These are phyloP conservation scores for Madurella fahalii DNA, from an alignment of 2,329 filamentous ascomycete species.

Conservation along the genomic window DNA sequence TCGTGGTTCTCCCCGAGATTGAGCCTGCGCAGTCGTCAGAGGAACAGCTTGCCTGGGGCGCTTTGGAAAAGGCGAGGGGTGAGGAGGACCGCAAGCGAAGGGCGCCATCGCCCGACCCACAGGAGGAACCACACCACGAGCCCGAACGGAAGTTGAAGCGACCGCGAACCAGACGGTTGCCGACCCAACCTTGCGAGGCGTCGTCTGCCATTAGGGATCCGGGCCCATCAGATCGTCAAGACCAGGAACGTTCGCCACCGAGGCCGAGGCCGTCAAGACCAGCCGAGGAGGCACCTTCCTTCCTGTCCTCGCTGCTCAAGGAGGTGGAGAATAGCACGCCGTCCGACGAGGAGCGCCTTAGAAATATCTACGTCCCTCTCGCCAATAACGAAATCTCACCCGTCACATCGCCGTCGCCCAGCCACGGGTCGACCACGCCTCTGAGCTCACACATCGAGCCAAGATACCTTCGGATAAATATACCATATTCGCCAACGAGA, in stretches of 20 bases:
- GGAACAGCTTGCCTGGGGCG: slow-evolving; percentile 83
- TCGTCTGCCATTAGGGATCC: slow-evolving; percentile 27
- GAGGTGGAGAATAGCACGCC: slow-evolving; percentile 71
- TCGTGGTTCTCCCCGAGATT: slow-evolving; percentile 53
- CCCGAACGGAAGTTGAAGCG: slow-evolving; percentile 83
- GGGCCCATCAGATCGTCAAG: slow-evolving; percentile 20
- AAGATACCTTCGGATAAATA: slow-evolving; percentile 66
- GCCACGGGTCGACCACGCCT: slow-evolving; percentile 64
- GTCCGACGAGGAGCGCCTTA: slow-evolving; percentile 54
- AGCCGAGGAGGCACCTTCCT: slow-evolving; percentile 60
- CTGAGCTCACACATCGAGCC: slow-evolving; percentile 70
- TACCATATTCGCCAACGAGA: slow-evolving; percentile 55
- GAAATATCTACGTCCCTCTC: slow-evolving; percentile 36
- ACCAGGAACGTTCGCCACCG: slow-evolving; percentile 20
- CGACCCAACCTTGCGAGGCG: slow-evolving; percentile 39
- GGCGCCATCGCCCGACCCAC: slow-evolving; percentile 63
- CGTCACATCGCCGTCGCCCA: slow-evolving; percentile 61
- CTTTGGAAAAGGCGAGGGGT: slow-evolving; percentile 79
- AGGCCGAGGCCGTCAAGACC: slow-evolving; percentile 33
- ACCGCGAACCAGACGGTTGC: slow-evolving; percentile 70
- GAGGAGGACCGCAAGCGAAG: slow-evolving; percentile 72
- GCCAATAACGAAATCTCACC: slow-evolving; percentile 52
- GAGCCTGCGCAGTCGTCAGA: slow-evolving; percentile 66
- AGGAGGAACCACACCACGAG: slow-evolving; percentile 62
- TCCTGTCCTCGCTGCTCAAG: slow-evolving; percentile 79